Evolutionary conservation across 306 rosid genomes (phyloP).

Genomic region (Cicer judaicum): DNA sequence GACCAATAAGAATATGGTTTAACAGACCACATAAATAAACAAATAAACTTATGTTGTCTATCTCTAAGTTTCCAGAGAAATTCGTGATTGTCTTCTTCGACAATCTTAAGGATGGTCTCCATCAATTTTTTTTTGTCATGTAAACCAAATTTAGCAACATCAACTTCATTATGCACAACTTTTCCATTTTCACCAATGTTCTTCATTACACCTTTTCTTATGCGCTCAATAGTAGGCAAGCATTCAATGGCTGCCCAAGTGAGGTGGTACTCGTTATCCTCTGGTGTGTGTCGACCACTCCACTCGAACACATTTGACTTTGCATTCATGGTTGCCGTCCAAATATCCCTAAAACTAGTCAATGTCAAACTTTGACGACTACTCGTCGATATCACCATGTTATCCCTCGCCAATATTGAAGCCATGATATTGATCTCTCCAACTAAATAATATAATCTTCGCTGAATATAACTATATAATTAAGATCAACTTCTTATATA

Average conservation of each 20-base stretch:
- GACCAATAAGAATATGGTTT: neutral
- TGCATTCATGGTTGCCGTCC: constrained; percentile 39
- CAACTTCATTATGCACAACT: constrained; percentile 58
- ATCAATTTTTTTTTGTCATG: constrained; percentile 62
- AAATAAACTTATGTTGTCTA: constrained; percentile 62
- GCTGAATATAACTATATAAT: too few relatives aligned
- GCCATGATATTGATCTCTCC: constrained; percentile 43
- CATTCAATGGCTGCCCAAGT: constrained; percentile 83
- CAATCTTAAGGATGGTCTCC: constrained; percentile 65
- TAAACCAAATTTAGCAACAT: constrained; percentile 61
- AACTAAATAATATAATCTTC: too few relatives aligned
- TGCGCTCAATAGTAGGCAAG: constrained; percentile 73
- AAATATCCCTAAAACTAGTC: constrained; percentile 58
- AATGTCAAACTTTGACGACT: constrained; percentile 59
- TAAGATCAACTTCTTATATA: too few relatives aligned
- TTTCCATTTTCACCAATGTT: constrained; percentile 64
- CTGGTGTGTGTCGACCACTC: constrained; percentile 52
- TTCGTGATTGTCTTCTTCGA: constrained; percentile 72
- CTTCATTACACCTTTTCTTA: constrained; percentile 66
- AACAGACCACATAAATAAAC: neutral
- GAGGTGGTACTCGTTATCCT: constrained; percentile 70
- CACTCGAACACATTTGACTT: constrained; percentile 61
- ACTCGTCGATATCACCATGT: constrained; percentile 48
- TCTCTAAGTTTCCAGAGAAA: constrained; percentile 59
- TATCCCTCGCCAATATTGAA: constrained; percentile 52